Percentiles rank a stretch among this genome's conserved stretches.
Conservation (phyloP, 2,329 filamentous ascomycete species). For the Herpomyces periplanetae region DNA sequence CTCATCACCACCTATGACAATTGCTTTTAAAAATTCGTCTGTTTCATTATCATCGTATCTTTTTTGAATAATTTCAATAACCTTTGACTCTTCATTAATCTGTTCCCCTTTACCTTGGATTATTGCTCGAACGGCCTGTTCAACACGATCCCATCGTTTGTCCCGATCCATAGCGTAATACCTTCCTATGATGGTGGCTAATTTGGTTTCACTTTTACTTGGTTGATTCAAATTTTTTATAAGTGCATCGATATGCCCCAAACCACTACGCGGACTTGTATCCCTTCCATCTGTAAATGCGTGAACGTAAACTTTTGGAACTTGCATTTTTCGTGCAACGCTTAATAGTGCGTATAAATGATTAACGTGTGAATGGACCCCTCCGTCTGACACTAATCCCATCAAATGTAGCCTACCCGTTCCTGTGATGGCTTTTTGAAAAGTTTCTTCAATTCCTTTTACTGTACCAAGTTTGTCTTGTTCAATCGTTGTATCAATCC, state of each 20-base stretch:
- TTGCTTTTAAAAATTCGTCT: constrained; percentile 93
- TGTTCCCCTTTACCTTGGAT: constrained; percentile 54
- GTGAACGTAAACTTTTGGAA: constrained; percentile 84
- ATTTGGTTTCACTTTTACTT: constrained; percentile 40
- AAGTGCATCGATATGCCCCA: constrained; percentile 52
- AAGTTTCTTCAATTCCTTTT: constrained; percentile 32
- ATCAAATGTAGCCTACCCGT: constrained; percentile 73
- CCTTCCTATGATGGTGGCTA: constrained; percentile 68
- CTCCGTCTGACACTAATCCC: constrained; percentile 71
- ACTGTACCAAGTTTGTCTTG: constrained; percentile 37
- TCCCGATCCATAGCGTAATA: constrained; percentile 99
- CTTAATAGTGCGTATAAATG: constrained; percentile 58
- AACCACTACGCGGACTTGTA: constrained; percentile 78
- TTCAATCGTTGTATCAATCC: constrained; percentile 75
- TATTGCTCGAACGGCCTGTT: constrained; percentile 56
- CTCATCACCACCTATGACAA: constrained; percentile 62
- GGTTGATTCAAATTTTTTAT: constrained; percentile 44
- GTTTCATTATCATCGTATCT: constrained; percentile 58
- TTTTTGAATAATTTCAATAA: constrained; percentile 53
- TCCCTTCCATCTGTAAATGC: constrained; percentile 96
- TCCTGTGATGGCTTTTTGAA: constrained; percentile 40
- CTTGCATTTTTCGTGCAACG: constrained; percentile 50
- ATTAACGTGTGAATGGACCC: constrained; percentile 82
- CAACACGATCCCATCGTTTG: constrained; percentile 88
- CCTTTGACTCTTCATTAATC: constrained; percentile 42